These are phyloP conservation scores for Aspergillus nanangensis DNA, from an alignment of 495 filamentous ascomycete species.

Conservation along the genomic window DNA sequence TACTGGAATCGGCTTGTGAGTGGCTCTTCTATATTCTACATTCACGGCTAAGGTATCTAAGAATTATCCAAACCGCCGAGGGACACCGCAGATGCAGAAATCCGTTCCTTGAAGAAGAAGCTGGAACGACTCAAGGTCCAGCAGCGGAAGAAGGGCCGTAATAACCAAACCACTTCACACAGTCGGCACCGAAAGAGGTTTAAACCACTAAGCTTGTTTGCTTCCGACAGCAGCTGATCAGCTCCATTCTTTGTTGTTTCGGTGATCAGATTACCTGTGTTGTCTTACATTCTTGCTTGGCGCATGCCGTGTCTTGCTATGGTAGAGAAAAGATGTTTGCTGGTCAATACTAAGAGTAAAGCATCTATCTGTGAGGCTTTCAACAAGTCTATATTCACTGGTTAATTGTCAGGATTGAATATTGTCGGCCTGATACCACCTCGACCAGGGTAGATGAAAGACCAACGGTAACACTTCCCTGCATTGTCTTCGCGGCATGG, in stretches of 20 bases:
- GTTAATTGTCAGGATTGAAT: neutral
- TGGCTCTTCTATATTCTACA: too few species aligned
- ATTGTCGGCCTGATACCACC: neutral
- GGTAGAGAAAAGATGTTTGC: neutral
- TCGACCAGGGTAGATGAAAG: neutral
- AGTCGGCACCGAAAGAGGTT: neutral
- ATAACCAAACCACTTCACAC: neutral
- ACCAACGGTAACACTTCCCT: neutral
- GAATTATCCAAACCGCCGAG: neutral
- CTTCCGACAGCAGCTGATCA: neutral
- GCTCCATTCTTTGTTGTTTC: neutral
- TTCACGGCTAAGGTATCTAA: too few species aligned
- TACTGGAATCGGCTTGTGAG: neutral
- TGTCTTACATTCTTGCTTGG: neutral
- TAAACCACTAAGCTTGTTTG: neutral
- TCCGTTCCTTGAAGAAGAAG: slow-evolving; percentile 1
- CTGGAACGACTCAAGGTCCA: slow-evolving; percentile 1
- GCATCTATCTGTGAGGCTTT: neutral
- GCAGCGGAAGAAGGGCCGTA: neutral
- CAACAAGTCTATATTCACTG: neutral
- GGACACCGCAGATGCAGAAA: neutral
- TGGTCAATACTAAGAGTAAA: neutral
- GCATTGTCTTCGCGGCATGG: neutral
- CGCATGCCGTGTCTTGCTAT: neutral
- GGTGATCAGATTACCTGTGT: neutral